Percentiles rank a stretch among this genome's conserved stretches.
These are phyloP conservation scores for Inonotus obliquus DNA, from an alignment of 1,284 basidiomycete species.

Conservation along the genomic window DNA sequence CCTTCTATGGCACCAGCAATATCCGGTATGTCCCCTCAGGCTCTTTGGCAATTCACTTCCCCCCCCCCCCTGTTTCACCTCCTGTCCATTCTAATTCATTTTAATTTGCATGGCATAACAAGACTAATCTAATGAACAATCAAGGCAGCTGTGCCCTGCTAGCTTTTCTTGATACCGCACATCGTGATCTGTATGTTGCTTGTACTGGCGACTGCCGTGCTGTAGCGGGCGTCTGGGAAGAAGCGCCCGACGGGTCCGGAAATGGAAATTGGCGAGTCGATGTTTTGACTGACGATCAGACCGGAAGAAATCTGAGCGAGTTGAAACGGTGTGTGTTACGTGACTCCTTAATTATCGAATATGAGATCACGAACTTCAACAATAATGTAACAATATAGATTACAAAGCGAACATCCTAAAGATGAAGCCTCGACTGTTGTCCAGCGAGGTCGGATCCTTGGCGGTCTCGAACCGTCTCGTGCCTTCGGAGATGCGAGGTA, in stretches of 20 bases:
- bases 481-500: conserved; percentile 96
- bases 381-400: conserved; percentile 39
- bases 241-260: conserved; percentile 42
- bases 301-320: conserved; percentile 87
- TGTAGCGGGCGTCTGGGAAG: conserved; percentile 90
- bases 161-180: conserved; percentile 79
- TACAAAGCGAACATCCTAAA: conserved; percentile 85
- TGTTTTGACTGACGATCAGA: conserved; percentile 93
- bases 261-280: conserved; percentile 81
- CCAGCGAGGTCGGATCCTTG: conserved; percentile 81
- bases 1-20: conserved; percentile 76
- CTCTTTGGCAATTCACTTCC: not conserved
- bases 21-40: conserved; percentile 44
- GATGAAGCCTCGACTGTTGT: conserved; percentile 83
- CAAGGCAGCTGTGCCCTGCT: conserved; percentile 85
- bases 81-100: too few species aligned
- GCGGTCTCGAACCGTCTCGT: conserved; percentile 90
- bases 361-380: not conserved
- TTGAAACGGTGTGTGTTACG: conserved; percentile 47
- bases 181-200: conserved; percentile 82
- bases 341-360: not conserved
- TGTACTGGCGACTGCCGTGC: conserved; percentile 94
- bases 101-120: too few species aligned
- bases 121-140: not conserved
- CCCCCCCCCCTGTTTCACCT: too few species aligned